phyloP scores from a whole-genome alignment of 768 basidiomycete species.

The Mycena rebaudengoi region DNA sequence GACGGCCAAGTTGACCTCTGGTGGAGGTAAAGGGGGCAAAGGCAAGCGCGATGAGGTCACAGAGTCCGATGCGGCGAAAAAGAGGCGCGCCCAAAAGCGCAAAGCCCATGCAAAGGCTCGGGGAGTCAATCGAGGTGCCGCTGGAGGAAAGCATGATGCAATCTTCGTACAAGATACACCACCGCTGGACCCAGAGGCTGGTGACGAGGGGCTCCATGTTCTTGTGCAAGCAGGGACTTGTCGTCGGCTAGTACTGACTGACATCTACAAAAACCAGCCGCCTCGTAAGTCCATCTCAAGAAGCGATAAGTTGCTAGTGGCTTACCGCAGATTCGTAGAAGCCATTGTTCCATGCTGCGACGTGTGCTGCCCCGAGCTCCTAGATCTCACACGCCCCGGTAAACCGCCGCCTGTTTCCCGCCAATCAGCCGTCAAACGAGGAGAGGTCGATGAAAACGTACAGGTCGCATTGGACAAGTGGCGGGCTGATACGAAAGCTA shows the following conservation, averaged over 20 bases:
- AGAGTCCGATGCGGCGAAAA: not conserved
- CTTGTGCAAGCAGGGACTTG: constrained; percentile 28
- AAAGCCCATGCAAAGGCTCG: constrained; percentile 18
- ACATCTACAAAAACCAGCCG: no score
- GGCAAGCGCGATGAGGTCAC: not conserved
- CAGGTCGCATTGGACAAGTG: not conserved
- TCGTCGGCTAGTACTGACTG: constrained; percentile 21
- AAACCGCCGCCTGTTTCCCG: not conserved
- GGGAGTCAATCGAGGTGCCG: not conserved
- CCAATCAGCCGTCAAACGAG: constrained; percentile 8
- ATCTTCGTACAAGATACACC: not conserved
- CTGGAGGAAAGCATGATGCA: not conserved
- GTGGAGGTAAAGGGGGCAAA: not conserved
- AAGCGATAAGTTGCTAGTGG: no score
- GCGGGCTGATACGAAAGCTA: not conserved
- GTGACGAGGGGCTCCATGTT: constrained; percentile 17
- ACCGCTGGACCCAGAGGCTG: not conserved
- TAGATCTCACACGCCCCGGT: constrained; percentile 1
- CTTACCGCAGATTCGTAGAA: no score
- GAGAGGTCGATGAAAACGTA: not conserved
- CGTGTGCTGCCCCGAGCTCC: constrained; percentile 1
- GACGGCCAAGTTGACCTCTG: not conserved
- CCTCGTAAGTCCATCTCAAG: no score
- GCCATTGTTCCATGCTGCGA: constrained; percentile 9
- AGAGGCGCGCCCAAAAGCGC: not conserved